phyloP scores from a whole-genome alignment of 2,329 filamentous ascomycete genomes.

The Remersonia thermophila region DNA sequence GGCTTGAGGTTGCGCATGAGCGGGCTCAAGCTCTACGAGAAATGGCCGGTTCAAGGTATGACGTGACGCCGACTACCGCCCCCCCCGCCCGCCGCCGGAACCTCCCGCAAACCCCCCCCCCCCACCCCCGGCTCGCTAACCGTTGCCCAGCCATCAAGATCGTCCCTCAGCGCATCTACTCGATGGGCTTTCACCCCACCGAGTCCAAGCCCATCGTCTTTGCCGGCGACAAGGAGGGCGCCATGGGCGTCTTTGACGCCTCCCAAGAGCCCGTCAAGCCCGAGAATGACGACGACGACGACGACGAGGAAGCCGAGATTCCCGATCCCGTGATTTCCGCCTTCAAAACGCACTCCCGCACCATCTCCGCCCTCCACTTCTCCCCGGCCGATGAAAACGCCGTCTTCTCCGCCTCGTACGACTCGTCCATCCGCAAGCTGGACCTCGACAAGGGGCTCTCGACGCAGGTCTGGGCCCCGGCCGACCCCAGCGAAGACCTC shows the following conservation, averaged over 20 bases:
- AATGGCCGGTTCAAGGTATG: slow-evolving; percentile 67
- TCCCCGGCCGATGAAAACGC: slow-evolving; percentile 59
- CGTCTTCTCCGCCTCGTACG: slow-evolving; percentile 80
- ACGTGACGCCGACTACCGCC: slow-evolving; percentile 3
- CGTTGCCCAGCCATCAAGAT: slow-evolving; percentile 67
- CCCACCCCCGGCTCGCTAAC: background rate
- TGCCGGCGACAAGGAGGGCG: slow-evolving; percentile 86
- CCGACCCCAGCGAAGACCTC: slow-evolving; percentile 55
- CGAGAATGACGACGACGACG: slow-evolving; percentile 46
- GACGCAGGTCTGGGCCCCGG: slow-evolving; percentile 67
- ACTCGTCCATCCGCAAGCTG: slow-evolving; percentile 78
- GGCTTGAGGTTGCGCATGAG: slow-evolving; percentile 66
- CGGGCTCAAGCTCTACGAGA: slow-evolving; percentile 65
- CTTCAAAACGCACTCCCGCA: slow-evolving; percentile 80
- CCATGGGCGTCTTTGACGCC: slow-evolving; percentile 81
- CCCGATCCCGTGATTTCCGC: slow-evolving; percentile 72
- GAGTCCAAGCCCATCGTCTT: slow-evolving; percentile 79
- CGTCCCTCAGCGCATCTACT: slow-evolving; percentile 75
- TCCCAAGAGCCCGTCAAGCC: slow-evolving; percentile 49
- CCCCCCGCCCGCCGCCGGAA: too few relatives aligned
- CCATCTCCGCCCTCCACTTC: slow-evolving; percentile 76
- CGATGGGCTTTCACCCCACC: slow-evolving; percentile 78
- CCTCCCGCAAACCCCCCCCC: too few relatives aligned
- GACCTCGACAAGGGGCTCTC: slow-evolving; percentile 73
- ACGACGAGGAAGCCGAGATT: slow-evolving; percentile 55